Base-by-base conservation (phyloP, 805 yeast genomes). In the Middelhovenomyces tepae region DNA sequence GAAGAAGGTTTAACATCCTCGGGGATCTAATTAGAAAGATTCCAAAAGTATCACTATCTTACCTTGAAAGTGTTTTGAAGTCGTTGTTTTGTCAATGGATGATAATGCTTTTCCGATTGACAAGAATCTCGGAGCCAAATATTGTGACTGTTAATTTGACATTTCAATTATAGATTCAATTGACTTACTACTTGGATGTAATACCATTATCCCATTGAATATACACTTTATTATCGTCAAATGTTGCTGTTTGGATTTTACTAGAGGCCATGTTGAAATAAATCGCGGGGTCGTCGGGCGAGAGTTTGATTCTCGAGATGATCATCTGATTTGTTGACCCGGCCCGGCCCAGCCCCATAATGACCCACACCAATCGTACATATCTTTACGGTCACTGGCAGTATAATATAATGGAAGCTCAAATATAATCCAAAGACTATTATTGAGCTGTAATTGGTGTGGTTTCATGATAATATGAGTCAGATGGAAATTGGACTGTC, bases 91-190 rank as follows among this genome's bases (percentile, higher is more conserved):
- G 84, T 77, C 29, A 56, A 47, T 3, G 64, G 54, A 47, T 68
- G 75, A 53, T 63, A 73, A 51, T 81, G 75, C 18, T 60, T 42
- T 7, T 56, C 52, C 42, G 81, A 76, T 40, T 67, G 78, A 44
- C 84, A 77, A 44, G 69, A 65, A 51, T 77, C 84, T 29, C 84
- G 59, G 13, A 77, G 59, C 83, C 83, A 77, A 28, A 77, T 62
- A 48, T 67, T 50, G 47, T 72, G 74, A n/a, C n/a, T n/a, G n/a
- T n/a, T n/a, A n/a, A n/a, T n/a, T n/a, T n/a, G n/a, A n/a, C n/a
- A n/a, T n/a, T n/a, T n/a, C n/a, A n/a, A n/a, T n/a, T n/a, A n/a
- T n/a, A n/a, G n/a, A n/a, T n/a, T n/a, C n/a, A n/a, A n/a, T n/a
- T n/a, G n/a, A 36, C 48, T 27, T 37, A 45, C 50, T 37, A 54